These are phyloP conservation scores for Solanum pinnatisectum DNA, from an alignment of 257 asterid species.

Conservation along the genomic window DNA sequence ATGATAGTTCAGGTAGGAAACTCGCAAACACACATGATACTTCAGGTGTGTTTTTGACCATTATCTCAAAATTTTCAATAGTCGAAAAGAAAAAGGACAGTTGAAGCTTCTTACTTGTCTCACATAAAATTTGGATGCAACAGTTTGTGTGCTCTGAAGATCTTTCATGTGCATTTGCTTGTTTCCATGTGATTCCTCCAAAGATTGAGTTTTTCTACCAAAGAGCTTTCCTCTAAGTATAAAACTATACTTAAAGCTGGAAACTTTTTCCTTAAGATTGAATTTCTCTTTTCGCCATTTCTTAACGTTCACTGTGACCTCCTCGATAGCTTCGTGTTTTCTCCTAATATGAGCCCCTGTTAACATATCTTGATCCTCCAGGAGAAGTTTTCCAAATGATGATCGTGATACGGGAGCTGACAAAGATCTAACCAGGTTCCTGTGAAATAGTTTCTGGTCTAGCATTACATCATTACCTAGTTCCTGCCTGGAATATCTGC, in stretches of 20 bases:
- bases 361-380: constrained; percentile 65
- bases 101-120: constrained; percentile 44
- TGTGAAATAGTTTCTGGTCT: constrained; percentile 47
- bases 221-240: constrained; percentile 66
- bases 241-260: constrained; percentile 69
- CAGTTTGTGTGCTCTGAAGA: constrained; percentile 34
- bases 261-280: constrained; percentile 74
- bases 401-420: constrained; percentile 88
- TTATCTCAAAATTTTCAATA: neutral
- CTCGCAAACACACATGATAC: neutral
- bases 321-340: constrained; percentile 69
- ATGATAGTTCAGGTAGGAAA: neutral
- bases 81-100: neutral
- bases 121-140: constrained; percentile 33
- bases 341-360: constrained; percentile 76
- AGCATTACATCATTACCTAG: constrained; percentile 27
- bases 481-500: constrained; percentile 45
- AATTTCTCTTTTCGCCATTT: constrained; percentile 64
- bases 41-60: neutral
- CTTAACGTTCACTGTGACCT: constrained; percentile 35
- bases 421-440: constrained; percentile 72
- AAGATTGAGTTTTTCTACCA: constrained; percentile 55
- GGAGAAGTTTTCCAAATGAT: constrained; percentile 83
- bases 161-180: neutral
- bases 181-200: constrained; percentile 25